Evolutionary conservation across 129 eudicot genomes (phyloP).

Genomic region (Pseudognaphalium luteoalbum): DNA sequence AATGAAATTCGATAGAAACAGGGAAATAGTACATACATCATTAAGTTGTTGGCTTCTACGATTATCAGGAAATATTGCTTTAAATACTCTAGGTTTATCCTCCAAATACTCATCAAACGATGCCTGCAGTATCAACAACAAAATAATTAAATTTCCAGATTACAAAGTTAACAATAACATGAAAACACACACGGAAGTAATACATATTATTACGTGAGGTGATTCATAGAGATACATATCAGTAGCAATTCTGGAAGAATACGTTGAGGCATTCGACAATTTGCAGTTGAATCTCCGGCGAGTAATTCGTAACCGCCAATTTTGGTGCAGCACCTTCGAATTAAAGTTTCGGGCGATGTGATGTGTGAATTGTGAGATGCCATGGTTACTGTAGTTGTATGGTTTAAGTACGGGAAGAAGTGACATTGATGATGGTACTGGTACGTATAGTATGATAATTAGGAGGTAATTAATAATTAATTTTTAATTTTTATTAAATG

Average conservation of each 20-base stretch:
- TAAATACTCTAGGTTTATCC: slow-evolving; percentile 75
- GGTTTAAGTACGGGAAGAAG: slow-evolving; percentile 27
- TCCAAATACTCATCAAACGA: slow-evolving; percentile 88
- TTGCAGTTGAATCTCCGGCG: slow-evolving; percentile 22
- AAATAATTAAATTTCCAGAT: neutral
- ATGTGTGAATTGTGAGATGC: slow-evolving; percentile 1
- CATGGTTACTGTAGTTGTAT: slow-evolving; percentile 21
- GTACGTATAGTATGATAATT: too few relatives aligned
- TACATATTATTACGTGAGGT: slow-evolving; percentile 46
- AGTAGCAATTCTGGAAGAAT: slow-evolving; percentile 63
- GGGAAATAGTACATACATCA: slow-evolving; percentile 40
- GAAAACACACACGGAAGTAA: neutral
- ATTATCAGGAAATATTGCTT: slow-evolving; percentile 83
- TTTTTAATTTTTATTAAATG: too few relatives aligned
- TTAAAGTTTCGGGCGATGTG: slow-evolving; percentile 17
- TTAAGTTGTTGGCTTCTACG: slow-evolving; percentile 71
- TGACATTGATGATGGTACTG: slow-evolving; percentile 8
- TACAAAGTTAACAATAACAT: neutral
- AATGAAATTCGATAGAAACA: too few relatives aligned
- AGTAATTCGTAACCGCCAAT: slow-evolving; percentile 10
- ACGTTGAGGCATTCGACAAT: slow-evolving; percentile 56
- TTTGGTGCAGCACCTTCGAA: slow-evolving; percentile 6
- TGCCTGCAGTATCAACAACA: slow-evolving; percentile 49
- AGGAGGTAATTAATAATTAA: neutral
- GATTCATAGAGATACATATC: slow-evolving; percentile 72